Evolutionary conservation across 768 basidiomycete genomes (phyloP).

Genomic region (Trichaptum fuscoviolaceum): DNA sequence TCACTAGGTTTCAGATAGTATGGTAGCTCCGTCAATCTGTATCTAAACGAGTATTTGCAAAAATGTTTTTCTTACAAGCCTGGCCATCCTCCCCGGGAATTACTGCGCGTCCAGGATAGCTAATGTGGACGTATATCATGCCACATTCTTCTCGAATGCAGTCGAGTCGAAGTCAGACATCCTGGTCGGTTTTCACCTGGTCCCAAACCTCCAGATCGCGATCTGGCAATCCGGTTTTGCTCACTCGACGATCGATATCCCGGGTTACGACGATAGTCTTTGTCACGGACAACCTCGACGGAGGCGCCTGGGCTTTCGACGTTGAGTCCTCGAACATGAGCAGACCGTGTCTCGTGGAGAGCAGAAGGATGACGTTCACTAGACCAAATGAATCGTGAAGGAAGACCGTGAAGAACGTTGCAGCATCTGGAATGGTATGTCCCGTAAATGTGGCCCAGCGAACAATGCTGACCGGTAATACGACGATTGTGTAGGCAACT

Average conservation of each 20-base stretch:
- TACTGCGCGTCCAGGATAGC: too few species aligned
- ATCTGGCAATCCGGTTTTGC: not conserved
- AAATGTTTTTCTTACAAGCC: too few species aligned
- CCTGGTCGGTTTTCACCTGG: not conserved
- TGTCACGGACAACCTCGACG: not conserved
- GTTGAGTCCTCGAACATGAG: constrained; percentile 22
- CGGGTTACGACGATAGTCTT: not conserved
- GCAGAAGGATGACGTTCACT: constrained; percentile 35
- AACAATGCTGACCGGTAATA: constrained; percentile 35
- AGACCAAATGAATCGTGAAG: constrained; percentile 34
- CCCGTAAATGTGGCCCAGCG: constrained; percentile 32
- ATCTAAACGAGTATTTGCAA: too few species aligned
- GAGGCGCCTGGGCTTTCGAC: not conserved
- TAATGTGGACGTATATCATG: too few species aligned
- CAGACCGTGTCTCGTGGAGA: constrained; percentile 30
- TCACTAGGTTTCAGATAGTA: too few species aligned
- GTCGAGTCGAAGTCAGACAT: not conserved
- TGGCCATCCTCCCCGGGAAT: too few species aligned
- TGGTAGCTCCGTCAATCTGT: too few species aligned
- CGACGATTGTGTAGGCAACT: constrained; percentile 29
- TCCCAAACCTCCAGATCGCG: not conserved
- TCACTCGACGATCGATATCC: not conserved
- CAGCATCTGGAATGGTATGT: constrained; percentile 21
- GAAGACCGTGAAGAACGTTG: constrained; percentile 26
- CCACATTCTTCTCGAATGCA: too few species aligned